phyloP scores from a whole-genome alignment of 768 basidiomycete species.

The Boletus edulis region DNA sequence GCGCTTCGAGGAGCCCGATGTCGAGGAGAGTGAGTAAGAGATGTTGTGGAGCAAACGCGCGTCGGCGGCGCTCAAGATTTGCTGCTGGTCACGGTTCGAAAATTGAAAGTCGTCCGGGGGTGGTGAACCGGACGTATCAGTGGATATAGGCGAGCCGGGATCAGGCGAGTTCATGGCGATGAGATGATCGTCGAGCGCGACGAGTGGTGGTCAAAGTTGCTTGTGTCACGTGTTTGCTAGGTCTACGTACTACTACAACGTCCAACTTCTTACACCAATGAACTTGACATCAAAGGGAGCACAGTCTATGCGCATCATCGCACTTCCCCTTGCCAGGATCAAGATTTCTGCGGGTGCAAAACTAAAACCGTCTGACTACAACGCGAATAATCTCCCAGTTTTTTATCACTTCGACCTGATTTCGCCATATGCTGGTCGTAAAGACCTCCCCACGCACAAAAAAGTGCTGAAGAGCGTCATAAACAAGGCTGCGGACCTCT shows the following conservation, averaged over 20 bases:
- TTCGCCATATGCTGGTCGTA: slow-evolving; percentile 31
- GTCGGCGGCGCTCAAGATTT: slow-evolving; percentile 18
- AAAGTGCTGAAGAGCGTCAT: slow-evolving; percentile 44
- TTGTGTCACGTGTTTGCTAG: slow-evolving; percentile 19
- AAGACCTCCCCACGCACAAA: slow-evolving; percentile 25
- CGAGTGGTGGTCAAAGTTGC: neutral
- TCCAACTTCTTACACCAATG: slow-evolving; percentile 10
- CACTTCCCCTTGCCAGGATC: slow-evolving; percentile 41
- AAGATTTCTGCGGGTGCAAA: slow-evolving; percentile 10
- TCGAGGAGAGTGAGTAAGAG: slow-evolving; percentile 19
- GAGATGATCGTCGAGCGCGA: neutral
- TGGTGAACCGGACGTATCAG: slow-evolving; percentile 38
- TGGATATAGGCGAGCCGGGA: slow-evolving; percentile 36
- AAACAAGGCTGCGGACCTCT: slow-evolving; percentile 51
- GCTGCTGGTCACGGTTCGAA: slow-evolving; percentile 29
- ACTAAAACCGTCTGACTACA: slow-evolving; percentile 6
- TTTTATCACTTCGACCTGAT: slow-evolving; percentile 42
- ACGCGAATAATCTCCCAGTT: slow-evolving; percentile 27
- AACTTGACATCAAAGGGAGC: slow-evolving; percentile 11
- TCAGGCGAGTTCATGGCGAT: slow-evolving; percentile 37
- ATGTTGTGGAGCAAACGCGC: slow-evolving; percentile 17
- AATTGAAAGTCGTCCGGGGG: slow-evolving; percentile 35
- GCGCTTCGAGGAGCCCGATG: slow-evolving; percentile 43
- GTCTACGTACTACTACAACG: too few relatives aligned
- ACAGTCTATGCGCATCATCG: slow-evolving; percentile 43